Evolutionary conservation across 2,329 filamentous ascomycete species (phyloP).

Genomic region (Xylariaceae sp.): DNA sequence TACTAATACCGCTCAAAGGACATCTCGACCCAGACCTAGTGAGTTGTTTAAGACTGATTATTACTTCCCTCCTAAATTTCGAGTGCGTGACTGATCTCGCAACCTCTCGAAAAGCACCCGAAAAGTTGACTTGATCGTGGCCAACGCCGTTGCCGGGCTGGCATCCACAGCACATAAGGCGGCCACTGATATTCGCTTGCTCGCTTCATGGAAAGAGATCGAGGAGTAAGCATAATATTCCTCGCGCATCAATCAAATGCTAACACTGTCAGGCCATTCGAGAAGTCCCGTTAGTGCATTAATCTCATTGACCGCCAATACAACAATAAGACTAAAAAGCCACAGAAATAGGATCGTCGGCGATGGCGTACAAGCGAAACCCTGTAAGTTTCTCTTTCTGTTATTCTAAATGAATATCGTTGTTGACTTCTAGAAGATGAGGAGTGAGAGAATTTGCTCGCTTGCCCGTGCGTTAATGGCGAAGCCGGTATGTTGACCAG

Average conservation of each 20-base stretch:
- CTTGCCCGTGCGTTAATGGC: slow-evolving; percentile 32
- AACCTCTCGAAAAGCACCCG: slow-evolving; percentile 54
- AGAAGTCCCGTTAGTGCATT: too few species aligned
- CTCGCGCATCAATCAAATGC: not conserved
- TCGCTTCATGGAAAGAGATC: slow-evolving; percentile 75
- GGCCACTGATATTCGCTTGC: slow-evolving; percentile 67
- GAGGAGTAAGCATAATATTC: slow-evolving; percentile 50
- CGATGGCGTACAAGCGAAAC: slow-evolving; percentile 43
- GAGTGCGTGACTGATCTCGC: too few species aligned
- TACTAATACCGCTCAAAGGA: too few species aligned
- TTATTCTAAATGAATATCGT: too few species aligned
- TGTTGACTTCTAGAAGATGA: too few species aligned
- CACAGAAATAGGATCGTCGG: slow-evolving; percentile 62
- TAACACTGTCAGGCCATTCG: slow-evolving; percentile 56
- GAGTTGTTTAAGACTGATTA: slow-evolving; percentile 1
- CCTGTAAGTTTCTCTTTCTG: slow-evolving; percentile 2
- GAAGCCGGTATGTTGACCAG: too few species aligned
- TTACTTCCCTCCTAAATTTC: not conserved
- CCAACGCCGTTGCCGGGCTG: slow-evolving; percentile 74
- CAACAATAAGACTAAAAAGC: too few species aligned
- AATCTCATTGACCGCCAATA: too few species aligned
- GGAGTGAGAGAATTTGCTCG: slow-evolving; percentile 34
- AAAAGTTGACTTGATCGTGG: slow-evolving; percentile 78
- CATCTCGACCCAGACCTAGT: slow-evolving; percentile 59
- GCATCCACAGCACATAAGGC: slow-evolving; percentile 77